A percentile compares a stretch with the other conserved stretches of the same genome.
phyloP scores from a whole-genome alignment of 2,329 filamentous ascomycete species.

The Fusarium humuli region DNA sequence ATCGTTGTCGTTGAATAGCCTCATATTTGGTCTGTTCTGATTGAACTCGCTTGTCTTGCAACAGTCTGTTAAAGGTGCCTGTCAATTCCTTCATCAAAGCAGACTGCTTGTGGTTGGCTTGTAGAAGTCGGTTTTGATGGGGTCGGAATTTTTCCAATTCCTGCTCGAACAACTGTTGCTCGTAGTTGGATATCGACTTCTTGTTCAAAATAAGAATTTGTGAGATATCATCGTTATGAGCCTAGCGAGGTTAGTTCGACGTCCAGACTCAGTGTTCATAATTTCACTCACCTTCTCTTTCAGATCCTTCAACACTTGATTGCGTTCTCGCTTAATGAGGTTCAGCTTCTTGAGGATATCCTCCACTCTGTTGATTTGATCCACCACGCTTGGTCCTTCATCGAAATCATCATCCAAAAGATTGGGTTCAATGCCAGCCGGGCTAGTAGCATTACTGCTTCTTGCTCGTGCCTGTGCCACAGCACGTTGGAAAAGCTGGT shows the following conservation, averaged over 20 bases:
- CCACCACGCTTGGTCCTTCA: slow-evolving; percentile 80
- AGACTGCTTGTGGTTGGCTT: slow-evolving; percentile 95
- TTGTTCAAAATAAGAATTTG: slow-evolving; percentile 98
- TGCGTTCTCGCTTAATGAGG: slow-evolving; percentile 89
- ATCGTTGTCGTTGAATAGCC: slow-evolving; percentile 83
- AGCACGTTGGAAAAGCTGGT: slow-evolving; percentile 88
- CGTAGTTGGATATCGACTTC: slow-evolving; percentile 92
- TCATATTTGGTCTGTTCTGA: slow-evolving; percentile 97
- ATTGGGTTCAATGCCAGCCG: slow-evolving; percentile 74
- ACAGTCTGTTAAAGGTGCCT: slow-evolving; percentile 82
- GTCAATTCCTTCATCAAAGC: slow-evolving; percentile 96
- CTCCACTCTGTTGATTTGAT: slow-evolving; percentile 90
- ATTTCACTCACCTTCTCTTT: slow-evolving; percentile 86
- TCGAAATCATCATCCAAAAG: slow-evolving; percentile 95
- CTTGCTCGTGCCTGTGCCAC: slow-evolving; percentile 81
- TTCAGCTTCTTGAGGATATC: slow-evolving; percentile 91
- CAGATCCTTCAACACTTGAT: slow-evolving; percentile 93
- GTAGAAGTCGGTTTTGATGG: slow-evolving; percentile 89
- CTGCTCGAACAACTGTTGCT: slow-evolving; percentile 90
- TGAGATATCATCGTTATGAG: slow-evolving; percentile 96
- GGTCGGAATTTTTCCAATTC: slow-evolving; percentile 98
- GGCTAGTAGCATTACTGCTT: slow-evolving; percentile 70
- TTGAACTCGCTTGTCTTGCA: slow-evolving; percentile 94
- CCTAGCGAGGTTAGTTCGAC: slow-evolving; percentile 63
- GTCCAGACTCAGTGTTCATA: not conserved